phyloP scores from a whole-genome alignment of 495 filamentous ascomycete species.

The Filosporella fistucella region DNA sequence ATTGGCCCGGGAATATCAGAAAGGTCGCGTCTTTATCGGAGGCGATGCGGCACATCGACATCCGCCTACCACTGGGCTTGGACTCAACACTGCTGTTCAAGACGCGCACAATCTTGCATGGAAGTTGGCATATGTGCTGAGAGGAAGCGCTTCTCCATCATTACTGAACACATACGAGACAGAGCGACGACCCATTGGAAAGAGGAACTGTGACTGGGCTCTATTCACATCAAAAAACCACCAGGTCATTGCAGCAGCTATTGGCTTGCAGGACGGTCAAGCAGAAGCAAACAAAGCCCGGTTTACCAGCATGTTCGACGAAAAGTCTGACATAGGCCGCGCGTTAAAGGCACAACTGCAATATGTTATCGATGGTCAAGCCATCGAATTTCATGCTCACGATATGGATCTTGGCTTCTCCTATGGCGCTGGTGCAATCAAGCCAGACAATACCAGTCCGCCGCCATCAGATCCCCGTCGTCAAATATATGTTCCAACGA shows the following conservation, averaged over 20 bases:
- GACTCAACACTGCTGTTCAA: conserved; percentile 69
- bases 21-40: conserved; percentile 23
- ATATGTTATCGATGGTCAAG: conserved; percentile 26
- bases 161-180: conserved; percentile 66
- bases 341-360: conserved; percentile 19
- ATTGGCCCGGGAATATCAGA: too few species aligned
- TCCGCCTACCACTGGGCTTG: conserved; percentile 68
- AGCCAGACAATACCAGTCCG: not conserved
- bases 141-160: conserved; percentile 41
- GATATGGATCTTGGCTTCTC: conserved; percentile 39
- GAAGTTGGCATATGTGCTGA: conserved; percentile 62
- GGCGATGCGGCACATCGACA: conserved; percentile 59
- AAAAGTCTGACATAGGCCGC: conserved; percentile 24
- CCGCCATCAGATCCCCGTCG: not conserved
- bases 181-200: conserved; percentile 64
- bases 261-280: too few species aligned
- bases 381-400: conserved; percentile 32
- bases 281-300: too few species aligned
- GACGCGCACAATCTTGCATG: conserved; percentile 70
- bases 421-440: conserved; percentile 18
- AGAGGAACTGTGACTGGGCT: too few species aligned
- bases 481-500: conserved; percentile 21
- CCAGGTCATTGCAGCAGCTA: not conserved
- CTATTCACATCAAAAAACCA: too few species aligned
- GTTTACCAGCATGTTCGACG: too few species aligned